Conservation (phyloP, 345 rosid genomes). For the Limnanthes douglasii region DNA sequence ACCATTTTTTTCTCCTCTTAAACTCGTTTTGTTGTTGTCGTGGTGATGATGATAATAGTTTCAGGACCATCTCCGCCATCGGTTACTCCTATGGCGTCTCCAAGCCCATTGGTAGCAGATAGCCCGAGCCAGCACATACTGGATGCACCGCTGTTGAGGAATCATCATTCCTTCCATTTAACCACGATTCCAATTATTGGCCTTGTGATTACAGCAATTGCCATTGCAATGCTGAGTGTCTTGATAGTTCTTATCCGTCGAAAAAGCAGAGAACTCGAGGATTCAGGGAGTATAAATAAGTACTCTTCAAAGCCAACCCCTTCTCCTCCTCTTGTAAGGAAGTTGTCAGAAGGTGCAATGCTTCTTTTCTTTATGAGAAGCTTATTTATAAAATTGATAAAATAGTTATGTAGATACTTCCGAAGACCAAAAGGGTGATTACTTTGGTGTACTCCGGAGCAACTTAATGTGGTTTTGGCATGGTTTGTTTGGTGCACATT, state of each 20-base stretch:
- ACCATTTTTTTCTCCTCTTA: not conserved
- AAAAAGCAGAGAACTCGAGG: constrained; percentile 50
- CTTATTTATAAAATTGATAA: not conserved
- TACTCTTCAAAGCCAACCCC: constrained; percentile 33
- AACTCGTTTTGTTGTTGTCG: constrained; percentile 3
- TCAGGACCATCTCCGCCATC: constrained; percentile 34
- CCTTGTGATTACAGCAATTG: constrained; percentile 42
- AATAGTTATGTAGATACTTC: too few relatives aligned
- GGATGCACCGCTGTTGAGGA: constrained; percentile 22
- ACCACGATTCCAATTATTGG: constrained; percentile 51
- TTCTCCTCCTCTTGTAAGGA: constrained; percentile 31
- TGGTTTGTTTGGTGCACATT: too few relatives aligned
- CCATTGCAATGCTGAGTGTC: constrained; percentile 42
- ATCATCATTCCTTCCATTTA: constrained; percentile 46
- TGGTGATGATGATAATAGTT: constrained; percentile 14
- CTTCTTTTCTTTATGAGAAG: constrained; percentile 1
- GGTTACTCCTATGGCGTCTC: constrained; percentile 34
- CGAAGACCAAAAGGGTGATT: too few relatives aligned
- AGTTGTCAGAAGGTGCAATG: constrained; percentile 50
- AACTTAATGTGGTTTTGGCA: too few relatives aligned
- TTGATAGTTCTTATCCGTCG: constrained; percentile 56
- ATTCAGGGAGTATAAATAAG: constrained; percentile 26
- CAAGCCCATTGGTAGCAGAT: constrained; percentile 39
- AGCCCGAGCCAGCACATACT: constrained; percentile 45
- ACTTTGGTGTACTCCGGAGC: too few relatives aligned